Evolutionary conservation across 139 green algal genomes (phyloP), one percentile per base, ranked within the genome.

Genomic region (Trebouxia sp.): DNA sequence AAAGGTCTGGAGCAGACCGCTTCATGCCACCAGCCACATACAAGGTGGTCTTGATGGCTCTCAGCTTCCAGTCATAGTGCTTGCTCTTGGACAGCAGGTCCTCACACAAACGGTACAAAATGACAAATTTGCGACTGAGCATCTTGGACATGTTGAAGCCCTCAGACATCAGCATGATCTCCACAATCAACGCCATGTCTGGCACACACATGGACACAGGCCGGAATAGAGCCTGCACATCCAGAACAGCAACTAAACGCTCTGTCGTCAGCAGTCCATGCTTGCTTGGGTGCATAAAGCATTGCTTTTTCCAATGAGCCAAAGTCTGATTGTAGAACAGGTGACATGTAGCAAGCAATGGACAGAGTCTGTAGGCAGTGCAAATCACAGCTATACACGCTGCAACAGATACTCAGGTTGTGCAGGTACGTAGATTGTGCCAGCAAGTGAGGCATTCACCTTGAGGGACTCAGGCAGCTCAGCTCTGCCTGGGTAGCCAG

Each of bases 121-220:
- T 95, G 28, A 98, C 90, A 84, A 98, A 98, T 89, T 98, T 98
- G 83, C 94, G 88, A 6, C 89, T 89, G 30, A 98, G 92, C 38
- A 93, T 65, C 88, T 96, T 97, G 80, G 87, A 93, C 83, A 89
- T 87, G 65, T 94, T 92, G 91, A 98, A 98, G 81, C 95, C 95
- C 90, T 98, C 95, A 0, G 94, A 92, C 93, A 97, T 97, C 37
- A 98, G 92, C 93, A 98, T 98, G 83, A 98, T 96, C 92, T 98
- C 95, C 80, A 91, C 95, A 72, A 98, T 98, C 22, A 98, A 88
- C 12, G 83, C 85, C 58, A 98, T 87, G 83, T 98, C 95, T 10
- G 95, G 95, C 56, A 95, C 85, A 12, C 84, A 84, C 95, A 98
- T 98, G 37, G 91, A 96, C 37, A 98, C 94, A n/a, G 95, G 95